Evolutionary conservation across 1,139 yeast genomes (phyloP), one percentile per base, ranked within the genome.

Genomic region (Taphrina confusa): DNA sequence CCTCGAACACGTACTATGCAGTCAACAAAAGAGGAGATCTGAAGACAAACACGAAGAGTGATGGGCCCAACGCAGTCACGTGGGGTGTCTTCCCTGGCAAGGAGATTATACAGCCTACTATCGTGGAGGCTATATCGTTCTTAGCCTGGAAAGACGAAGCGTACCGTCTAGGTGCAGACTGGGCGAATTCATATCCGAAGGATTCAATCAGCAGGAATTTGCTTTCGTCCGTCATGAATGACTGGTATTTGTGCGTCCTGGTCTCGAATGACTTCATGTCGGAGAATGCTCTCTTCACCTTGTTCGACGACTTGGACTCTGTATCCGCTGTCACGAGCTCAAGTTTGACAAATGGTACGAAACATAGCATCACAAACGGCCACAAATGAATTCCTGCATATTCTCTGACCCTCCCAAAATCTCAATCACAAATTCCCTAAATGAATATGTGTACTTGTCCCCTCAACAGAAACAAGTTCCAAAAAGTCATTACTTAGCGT

Each of bases 91-190:
- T 87, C 80, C 96, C 96, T 18, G 95, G 95, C 50, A 87, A 86
- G 71, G 96, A 89, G 74, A 87, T 89, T 57, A 78, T 87, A 66
- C 96, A 89, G 73, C 95, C 96, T 59, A 89, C 96, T 0, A 87
- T 89, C 70, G 96, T 89, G n/a, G 96, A 89, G 71, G 84, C 83
- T 70, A 82, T 84, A 28, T 86, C 95, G 2, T 89, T 89, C 74
- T 76, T 88, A 68, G 96, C 97, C 8, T 92, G 98, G 98, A 91
- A 89, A 72, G 97, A 91, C 72, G 98, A 92, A 73, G 94, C 92
- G 36, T 92, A 81, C 78, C 78, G 89, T 66, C 82, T 92, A 64
- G 80, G 91, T 62, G 76, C 80, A 50, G 96, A 89, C 71, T 92
- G 98, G 98, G 74, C 78, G 40, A 75, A 76, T 33, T 74, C 77